Evolutionary conservation across 2,329 filamentous ascomycete genomes (phyloP).

Genomic region (Periconia sp.): DNA sequence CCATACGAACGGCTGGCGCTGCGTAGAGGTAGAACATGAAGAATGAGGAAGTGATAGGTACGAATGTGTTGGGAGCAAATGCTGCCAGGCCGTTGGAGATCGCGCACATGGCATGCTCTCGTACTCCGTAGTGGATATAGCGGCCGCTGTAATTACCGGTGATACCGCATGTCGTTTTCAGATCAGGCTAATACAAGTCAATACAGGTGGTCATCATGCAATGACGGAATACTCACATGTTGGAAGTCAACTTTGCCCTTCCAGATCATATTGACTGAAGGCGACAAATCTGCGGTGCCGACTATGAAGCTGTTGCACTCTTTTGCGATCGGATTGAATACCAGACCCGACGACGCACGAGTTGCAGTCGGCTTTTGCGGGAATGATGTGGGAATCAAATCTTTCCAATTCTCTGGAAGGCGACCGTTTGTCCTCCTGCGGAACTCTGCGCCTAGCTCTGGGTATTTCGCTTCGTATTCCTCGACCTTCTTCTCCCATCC

Average conservation of each 20-base stretch:
- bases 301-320: constrained; percentile 94
- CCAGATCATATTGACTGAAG: constrained; percentile 61
- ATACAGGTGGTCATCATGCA: constrained; percentile 1
- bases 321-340: constrained; percentile 66
- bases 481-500: constrained; percentile 57
- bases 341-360: constrained; percentile 57
- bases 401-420: constrained; percentile 56
- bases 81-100: constrained; percentile 64
- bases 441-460: constrained; percentile 59
- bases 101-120: constrained; percentile 47
- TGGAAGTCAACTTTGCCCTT: constrained; percentile 59
- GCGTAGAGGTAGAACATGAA: constrained; percentile 70
- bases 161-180: constrained; percentile 52
- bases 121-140: constrained; percentile 53
- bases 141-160: constrained; percentile 62
- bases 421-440: constrained; percentile 55
- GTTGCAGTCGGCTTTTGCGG: constrained; percentile 57
- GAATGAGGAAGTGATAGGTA: constrained; percentile 61
- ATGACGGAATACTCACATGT: constrained; percentile 44
- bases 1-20: constrained; percentile 66
- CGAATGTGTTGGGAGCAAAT: constrained; percentile 49
- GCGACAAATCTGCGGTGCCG: constrained; percentile 63
- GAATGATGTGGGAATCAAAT: constrained; percentile 58
- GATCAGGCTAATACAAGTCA: constrained; percentile 30
- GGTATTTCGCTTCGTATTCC: constrained; percentile 53